These are phyloP conservation scores for Dacryopinax primogenitus DNA, from an alignment of 768 basidiomycete species.

Conservation along the genomic window DNA sequence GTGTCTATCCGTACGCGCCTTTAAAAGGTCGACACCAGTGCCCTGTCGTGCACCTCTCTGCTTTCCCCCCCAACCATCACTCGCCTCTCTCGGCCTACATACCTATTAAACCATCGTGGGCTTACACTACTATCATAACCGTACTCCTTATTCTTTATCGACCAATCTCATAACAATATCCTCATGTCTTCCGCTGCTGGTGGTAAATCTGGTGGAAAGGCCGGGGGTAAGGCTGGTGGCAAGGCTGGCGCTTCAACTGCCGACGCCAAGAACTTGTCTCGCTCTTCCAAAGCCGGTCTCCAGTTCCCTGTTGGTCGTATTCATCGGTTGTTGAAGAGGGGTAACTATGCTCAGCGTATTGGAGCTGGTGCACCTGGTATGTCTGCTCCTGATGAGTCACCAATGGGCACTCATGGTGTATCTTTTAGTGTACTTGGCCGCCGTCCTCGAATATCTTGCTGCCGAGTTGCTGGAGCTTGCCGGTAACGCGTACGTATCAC, in stretches of 20 bases:
- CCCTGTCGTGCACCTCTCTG: background rate
- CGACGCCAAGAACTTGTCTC: slow-evolving; percentile 18
- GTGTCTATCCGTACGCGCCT: background rate
- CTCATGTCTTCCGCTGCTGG: slow-evolving; percentile 18
- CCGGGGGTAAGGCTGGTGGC: slow-evolving; percentile 24
- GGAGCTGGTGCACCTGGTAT: slow-evolving; percentile 67
- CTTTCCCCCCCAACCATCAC: slow-evolving; percentile 3
- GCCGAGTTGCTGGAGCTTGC: slow-evolving; percentile 90
- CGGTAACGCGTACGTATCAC: slow-evolving; percentile 34
- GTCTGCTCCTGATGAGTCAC: background rate
- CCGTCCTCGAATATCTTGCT: slow-evolving; percentile 82
- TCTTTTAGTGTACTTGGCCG: slow-evolving; percentile 71
- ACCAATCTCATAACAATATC: background rate
- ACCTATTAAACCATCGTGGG: background rate
- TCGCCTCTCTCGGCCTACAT: background rate
- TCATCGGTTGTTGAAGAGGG: slow-evolving; percentile 75
- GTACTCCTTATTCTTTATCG: background rate
- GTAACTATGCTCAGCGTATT: slow-evolving; percentile 78
- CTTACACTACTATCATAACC: background rate
- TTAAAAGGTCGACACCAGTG: background rate
- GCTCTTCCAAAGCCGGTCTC: slow-evolving; percentile 35
- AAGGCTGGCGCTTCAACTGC: slow-evolving; percentile 32
- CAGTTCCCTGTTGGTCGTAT: slow-evolving; percentile 89
- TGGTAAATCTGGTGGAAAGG: slow-evolving; percentile 26
- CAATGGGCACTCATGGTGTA: background rate